Percentiles rank a stretch among this genome's conserved stretches.
phyloP scores from a whole-genome alignment of 345 rosid genomes.

The Conringia planisiliqua region DNA sequence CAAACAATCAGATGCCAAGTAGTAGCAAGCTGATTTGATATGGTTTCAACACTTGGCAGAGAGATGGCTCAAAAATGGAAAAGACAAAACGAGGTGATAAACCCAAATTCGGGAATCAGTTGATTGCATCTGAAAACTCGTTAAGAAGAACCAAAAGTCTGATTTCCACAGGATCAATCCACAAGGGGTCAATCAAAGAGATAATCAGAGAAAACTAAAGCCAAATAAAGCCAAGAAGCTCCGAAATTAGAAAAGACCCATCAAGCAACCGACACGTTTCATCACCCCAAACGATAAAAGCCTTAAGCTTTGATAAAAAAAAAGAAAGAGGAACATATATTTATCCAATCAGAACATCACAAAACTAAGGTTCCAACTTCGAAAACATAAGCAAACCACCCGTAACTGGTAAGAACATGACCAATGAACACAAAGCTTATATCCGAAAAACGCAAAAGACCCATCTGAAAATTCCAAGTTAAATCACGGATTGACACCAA shows the following conservation, averaged over 20 bases:
- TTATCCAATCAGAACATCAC: constrained; percentile 1
- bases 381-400: background rate
- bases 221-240: constrained; percentile 19
- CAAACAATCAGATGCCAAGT: background rate
- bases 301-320: background rate
- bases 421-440: background rate
- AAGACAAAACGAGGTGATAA: background rate
- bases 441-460: constrained; percentile 17
- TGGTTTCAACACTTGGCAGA: background rate
- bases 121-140: background rate
- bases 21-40: background rate
- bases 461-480: background rate
- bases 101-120: background rate
- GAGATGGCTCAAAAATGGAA: background rate
- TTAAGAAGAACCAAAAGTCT: background rate
- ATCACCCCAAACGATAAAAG: constrained; percentile 19
- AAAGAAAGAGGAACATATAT: background rate
- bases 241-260: constrained; percentile 9
- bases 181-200: background rate
- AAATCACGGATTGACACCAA: background rate
- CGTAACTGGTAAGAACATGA: background rate
- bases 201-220: background rate
- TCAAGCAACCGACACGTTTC: constrained; percentile 31
- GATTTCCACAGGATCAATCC: background rate
- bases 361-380: background rate